Evolutionary conservation across 2,329 filamentous ascomycete genomes (phyloP), one percentile per base, ranked within the genome.

Genomic region (Aspergillus ochraceoroseus): DNA sequence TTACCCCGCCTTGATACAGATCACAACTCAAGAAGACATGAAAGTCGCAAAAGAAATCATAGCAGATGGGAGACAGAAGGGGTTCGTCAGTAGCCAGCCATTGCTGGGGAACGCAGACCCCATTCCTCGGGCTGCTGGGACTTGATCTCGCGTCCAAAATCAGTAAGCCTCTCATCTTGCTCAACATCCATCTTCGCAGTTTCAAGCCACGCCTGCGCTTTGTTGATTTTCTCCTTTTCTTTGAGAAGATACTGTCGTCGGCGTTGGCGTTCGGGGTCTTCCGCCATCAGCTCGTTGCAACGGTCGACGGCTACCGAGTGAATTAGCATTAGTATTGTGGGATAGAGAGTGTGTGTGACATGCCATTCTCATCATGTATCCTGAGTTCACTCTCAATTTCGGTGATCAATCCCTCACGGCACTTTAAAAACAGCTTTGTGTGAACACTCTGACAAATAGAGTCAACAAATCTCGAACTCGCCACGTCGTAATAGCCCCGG

Each of bases 401-500:
- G 0, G 38, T 18, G 2, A 61, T 51, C 2, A 69, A 46, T 4
- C 61, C 54, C 2, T 59, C 47, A 4, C 58, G 56, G 15, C 64
- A 68, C 20, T 58, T 59, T 2, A 47, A 48, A 23, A 67, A 64
- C 1, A 69, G 38, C 28, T 62, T 66, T 2, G 54, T 56, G 25
- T 66, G 50, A 0, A 64, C 59, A 1, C 54, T 54, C 44, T 68
- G 64, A 18, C 64, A 67, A 2, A 66, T 53, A 0, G 58, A 56
- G 36, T 69, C 66, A 0, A 66, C 42, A 25, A 67, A 68, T 4
- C 66, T 58, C 2, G 55, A 55, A 32, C 59, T 62, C 0, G 66
- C 66, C 14, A 68, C 50, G 4, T 65, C 59, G 23, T 69, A 69
- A 20, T 69, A 68, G 0, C 58, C 65, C 2, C 62, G 48, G 1